phyloP scores from a whole-genome alignment of 2,329 filamentous ascomycete genomes.

The Colletotrichum sansevieriae region DNA sequence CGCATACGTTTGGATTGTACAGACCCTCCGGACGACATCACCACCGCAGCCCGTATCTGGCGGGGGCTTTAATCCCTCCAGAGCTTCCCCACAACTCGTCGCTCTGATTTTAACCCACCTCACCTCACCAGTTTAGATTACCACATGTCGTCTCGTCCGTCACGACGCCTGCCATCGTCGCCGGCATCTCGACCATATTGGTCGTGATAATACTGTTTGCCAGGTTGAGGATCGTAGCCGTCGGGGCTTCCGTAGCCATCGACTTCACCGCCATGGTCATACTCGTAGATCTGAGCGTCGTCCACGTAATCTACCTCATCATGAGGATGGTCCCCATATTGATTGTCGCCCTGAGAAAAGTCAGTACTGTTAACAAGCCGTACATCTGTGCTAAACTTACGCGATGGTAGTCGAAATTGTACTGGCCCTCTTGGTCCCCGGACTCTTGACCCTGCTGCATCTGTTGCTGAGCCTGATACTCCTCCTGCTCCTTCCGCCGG shows the following conservation, averaged over 20 bases:
- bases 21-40: constrained; percentile 14
- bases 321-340: constrained; percentile 61
- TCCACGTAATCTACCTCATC: constrained; percentile 64
- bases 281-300: constrained; percentile 66
- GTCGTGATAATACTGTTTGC: constrained; percentile 58
- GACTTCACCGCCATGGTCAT: constrained; percentile 60
- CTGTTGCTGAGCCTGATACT: constrained; percentile 61
- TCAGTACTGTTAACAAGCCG: constrained; percentile 3
- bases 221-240: constrained; percentile 52
- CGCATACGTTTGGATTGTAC: constrained; percentile 38
- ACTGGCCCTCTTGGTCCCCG: constrained; percentile 62
- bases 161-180: constrained; percentile 48
- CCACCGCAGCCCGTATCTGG: background rate
- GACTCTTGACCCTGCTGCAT: constrained; percentile 59
- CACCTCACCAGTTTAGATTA: constrained; percentile 45
- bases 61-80: background rate
- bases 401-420: constrained; percentile 67
- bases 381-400: constrained; percentile 52
- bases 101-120: background rate
- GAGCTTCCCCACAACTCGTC: constrained; percentile 18
- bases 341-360: constrained; percentile 56
- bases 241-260: constrained; percentile 56
- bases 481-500: constrained; percentile 62
- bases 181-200: constrained; percentile 50
- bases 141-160: constrained; percentile 59